Percentiles rank a stretch among this genome's conserved stretches.
Evolutionary conservation across 192 early-diverging fungal genomes (phyloP).

Genomic region (Coemansia umbellata): DNA sequence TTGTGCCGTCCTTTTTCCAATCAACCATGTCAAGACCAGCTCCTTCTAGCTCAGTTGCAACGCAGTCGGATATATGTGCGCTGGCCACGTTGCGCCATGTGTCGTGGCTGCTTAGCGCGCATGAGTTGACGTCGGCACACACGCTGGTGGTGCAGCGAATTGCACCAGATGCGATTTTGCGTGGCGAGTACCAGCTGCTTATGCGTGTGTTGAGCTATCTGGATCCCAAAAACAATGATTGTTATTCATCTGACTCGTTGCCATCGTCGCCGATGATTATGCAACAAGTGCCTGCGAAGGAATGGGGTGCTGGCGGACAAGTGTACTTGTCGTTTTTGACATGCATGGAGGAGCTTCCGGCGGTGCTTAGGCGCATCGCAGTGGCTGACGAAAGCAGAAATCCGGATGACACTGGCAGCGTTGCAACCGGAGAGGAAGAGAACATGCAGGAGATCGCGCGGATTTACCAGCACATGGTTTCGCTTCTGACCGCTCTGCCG

Average conservation of each 20-base stretch:
- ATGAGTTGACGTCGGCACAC: conserved; percentile 48
- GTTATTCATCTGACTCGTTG: too few species aligned
- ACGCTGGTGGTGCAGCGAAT: conserved; percentile 51
- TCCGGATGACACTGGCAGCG: not conserved
- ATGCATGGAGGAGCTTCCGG: conserved; percentile 24
- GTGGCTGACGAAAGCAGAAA: not conserved
- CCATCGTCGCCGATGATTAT: too few species aligned
- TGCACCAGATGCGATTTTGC: conserved; percentile 55
- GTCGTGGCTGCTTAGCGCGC: conserved; percentile 45
- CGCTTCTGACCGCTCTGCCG: conserved; percentile 25
- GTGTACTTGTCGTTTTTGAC: conserved; percentile 35
- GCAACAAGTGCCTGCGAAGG: not conserved
- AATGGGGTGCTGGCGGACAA: conserved; percentile 34
- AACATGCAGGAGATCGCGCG: conserved; percentile 2
- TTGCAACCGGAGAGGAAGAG: conserved; percentile 5
- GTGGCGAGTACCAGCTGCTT: conserved; percentile 47
- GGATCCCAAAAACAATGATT: conserved; percentile 15
- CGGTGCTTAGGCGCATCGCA: conserved; percentile 21
- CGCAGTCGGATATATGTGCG: conserved; percentile 3
- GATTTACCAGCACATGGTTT: conserved; percentile 30
- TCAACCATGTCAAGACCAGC: not conserved
- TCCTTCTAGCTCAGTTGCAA: not conserved
- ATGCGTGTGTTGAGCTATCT: conserved; percentile 32
- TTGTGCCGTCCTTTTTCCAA: not conserved
- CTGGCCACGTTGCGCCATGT: conserved; percentile 29